phyloP scores from a whole-genome alignment of 805 yeast genomes.

The Lachancea fermentati region DNA sequence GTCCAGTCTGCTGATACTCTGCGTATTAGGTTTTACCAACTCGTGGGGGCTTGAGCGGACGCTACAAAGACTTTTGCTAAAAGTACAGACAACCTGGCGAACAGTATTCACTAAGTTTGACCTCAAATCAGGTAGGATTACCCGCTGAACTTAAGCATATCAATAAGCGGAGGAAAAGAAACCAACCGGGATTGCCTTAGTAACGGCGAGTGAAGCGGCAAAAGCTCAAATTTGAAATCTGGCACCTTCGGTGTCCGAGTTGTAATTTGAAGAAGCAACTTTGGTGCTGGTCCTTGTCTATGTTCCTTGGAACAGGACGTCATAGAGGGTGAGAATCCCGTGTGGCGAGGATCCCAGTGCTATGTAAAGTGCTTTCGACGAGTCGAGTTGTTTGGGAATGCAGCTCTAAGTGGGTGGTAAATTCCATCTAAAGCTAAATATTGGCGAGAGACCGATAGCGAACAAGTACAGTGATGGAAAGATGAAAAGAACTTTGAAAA shows the following conservation, averaged over 20 bases:
- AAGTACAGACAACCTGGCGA: constrained; percentile 14
- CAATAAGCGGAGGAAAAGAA: constrained; percentile 44
- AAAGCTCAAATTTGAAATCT: constrained; percentile 41
- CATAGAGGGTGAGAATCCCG: constrained; percentile 42
- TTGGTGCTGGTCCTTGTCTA: constrained; percentile 32
- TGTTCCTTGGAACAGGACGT: constrained; percentile 38
- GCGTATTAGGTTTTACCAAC: constrained; percentile 25
- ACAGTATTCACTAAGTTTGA: constrained; percentile 29
- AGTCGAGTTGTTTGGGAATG: constrained; percentile 35
- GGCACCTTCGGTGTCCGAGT: constrained; percentile 36
- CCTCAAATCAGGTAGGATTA: constrained; percentile 37
- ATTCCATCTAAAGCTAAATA: constrained; percentile 41
- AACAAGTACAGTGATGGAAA: constrained; percentile 43
- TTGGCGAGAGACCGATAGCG: constrained; percentile 45
- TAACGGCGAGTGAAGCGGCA: constrained; percentile 40
- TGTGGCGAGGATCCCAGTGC: constrained; percentile 30
- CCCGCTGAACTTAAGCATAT: constrained; percentile 43
- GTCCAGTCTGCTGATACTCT: constrained; percentile 17
- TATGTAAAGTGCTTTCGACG: constrained; percentile 30
- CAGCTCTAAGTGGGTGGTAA: constrained; percentile 35
- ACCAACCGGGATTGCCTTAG: constrained; percentile 42
- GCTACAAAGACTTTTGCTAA: constrained; percentile 9
- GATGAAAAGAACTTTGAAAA: constrained; percentile 42
- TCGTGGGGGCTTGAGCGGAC: constrained; percentile 13
- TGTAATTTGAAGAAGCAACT: constrained; percentile 37